Evolutionary conservation across 306 rosid species (phyloP).

Genomic region (Fagus crenata): DNA sequence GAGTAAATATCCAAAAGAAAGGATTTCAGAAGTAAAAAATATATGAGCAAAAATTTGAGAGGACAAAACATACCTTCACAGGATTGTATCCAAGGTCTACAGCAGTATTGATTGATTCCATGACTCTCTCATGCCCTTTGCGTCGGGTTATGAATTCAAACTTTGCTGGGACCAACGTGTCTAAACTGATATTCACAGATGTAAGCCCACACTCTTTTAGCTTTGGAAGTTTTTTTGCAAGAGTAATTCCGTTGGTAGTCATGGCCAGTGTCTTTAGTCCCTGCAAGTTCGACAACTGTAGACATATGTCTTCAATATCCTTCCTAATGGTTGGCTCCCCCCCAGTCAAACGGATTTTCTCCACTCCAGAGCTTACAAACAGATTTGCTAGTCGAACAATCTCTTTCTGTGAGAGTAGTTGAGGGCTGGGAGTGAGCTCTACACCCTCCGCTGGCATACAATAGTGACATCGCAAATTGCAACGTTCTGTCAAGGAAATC

Average conservation of each 20-base stretch:
- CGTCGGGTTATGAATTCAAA: conserved; percentile 93
- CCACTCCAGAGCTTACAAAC: conserved; percentile 76
- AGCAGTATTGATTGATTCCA: conserved; percentile 79
- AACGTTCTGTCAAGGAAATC: conserved; percentile 89
- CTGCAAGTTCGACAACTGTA: conserved; percentile 63
- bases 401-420: conserved; percentile 61
- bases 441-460: conserved; percentile 96
- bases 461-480: conserved; percentile 88
- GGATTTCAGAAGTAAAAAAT: too few species aligned
- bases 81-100: conserved; percentile 78
- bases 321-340: conserved; percentile 93
- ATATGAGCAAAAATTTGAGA: neutral
- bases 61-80: conserved; percentile 61
- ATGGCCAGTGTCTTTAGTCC: conserved; percentile 71
- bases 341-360: conserved; percentile 85
- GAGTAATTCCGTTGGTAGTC: conserved; percentile 79
- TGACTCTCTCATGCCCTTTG: conserved; percentile 77
- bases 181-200: conserved; percentile 79
- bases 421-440: conserved; percentile 68
- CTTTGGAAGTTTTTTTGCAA: conserved; percentile 70
- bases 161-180: conserved; percentile 82
- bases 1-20: too few species aligned
- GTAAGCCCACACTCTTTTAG: conserved; percentile 82
- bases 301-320: conserved; percentile 84
- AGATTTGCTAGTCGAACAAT: conserved; percentile 65